phyloP scores from a whole-genome alignment of 768 basidiomycete genomes.

The Amanita rimosa region DNA sequence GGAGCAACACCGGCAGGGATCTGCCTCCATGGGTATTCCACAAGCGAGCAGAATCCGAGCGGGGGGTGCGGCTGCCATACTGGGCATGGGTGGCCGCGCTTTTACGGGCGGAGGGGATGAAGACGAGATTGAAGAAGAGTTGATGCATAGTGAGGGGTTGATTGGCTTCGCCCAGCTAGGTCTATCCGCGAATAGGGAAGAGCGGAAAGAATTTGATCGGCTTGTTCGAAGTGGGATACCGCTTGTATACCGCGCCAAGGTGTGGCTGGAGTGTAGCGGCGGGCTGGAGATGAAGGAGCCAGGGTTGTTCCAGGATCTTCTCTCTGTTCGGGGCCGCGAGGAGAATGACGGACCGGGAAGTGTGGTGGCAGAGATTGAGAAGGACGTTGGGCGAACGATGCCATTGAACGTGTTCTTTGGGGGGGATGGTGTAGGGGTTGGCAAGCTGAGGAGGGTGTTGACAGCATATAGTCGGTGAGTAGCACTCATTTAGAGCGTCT shows the following conservation, averaged over 20 bases:
- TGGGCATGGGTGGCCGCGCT: conserved; percentile 31
- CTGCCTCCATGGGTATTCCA: neutral
- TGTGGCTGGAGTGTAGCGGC: conserved; percentile 92
- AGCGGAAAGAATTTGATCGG: conserved; percentile 68
- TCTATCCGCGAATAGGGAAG: conserved; percentile 61
- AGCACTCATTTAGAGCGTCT: conserved; percentile 14
- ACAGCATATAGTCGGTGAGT: conserved; percentile 85
- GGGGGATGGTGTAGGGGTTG: conserved; percentile 89
- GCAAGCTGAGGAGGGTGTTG: conserved; percentile 83
- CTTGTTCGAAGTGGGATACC: conserved; percentile 85
- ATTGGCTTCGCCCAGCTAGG: conserved; percentile 91
- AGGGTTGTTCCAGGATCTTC: conserved; percentile 77
- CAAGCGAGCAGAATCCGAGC: conserved; percentile 11
- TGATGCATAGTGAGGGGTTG: conserved; percentile 72
- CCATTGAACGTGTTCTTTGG: conserved; percentile 95
- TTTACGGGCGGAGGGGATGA: conserved; percentile 38
- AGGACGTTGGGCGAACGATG: conserved; percentile 89
- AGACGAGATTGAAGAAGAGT: conserved; percentile 54
- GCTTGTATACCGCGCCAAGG: conserved; percentile 73
- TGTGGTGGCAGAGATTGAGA: conserved; percentile 80
- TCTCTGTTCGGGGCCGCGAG: conserved; percentile 23
- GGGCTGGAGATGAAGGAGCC: conserved; percentile 89
- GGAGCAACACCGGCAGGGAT: neutral
- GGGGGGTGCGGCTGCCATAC: conserved; percentile 49
- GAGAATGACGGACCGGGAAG: conserved; percentile 31